Evolutionary conservation across 2,329 filamentous ascomycete genomes (phyloP), one percentile per base, ranked within the genome.

Genomic region (Huntiella decipiens): DNA sequence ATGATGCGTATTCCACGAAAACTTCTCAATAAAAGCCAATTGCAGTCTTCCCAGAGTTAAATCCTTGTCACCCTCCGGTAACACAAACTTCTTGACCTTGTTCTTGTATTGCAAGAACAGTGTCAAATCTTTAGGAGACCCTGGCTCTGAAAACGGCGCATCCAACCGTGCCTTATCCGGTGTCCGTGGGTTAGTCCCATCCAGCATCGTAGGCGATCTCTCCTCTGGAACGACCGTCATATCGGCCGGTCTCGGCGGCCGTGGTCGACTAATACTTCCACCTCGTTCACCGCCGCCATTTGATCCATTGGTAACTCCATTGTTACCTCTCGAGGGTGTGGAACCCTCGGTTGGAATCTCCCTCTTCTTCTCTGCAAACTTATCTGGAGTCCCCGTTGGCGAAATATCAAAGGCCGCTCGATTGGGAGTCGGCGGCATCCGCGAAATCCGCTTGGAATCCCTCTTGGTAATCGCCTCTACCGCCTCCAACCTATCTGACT

Each of bases 1-100:
- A 50, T 85, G 81, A 54, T 96, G 87, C 1, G 88, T 95, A 55
- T 94, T 96, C 87, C 92, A 98, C 0, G 88, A 91, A 58, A 98
- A 98, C 59, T 95, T 98, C 54, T 98, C 91, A 54, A 98, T 98
- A 55, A 98, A 98, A 1, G 91, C 88, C 22, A 98, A 71, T 60
- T 98, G 88, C 48, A 98, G 63, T 17, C 87, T 75, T 1, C 86
- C 86, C 49, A 95, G 79, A 2, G 84, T 88, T 8, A 98, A 68
- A 51, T 88, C 85, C 31, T 79, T 77, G 53, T 79, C 79, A 1
- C 88, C 88, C 58, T 92, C 86, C 1, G 83, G 66, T 32, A 96
- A 71, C 12, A 94, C 77, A 58, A 92, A 92, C 60, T 96, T 96
- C 63, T 95, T 96, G 54, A 96, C 87, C 58, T 91, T 91, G 54